Percentiles rank a stretch among this genome's conserved stretches.
phyloP scores from a whole-genome alignment of 1,284 basidiomycete genomes.

The Phellopilus nigrolimitatus region DNA sequence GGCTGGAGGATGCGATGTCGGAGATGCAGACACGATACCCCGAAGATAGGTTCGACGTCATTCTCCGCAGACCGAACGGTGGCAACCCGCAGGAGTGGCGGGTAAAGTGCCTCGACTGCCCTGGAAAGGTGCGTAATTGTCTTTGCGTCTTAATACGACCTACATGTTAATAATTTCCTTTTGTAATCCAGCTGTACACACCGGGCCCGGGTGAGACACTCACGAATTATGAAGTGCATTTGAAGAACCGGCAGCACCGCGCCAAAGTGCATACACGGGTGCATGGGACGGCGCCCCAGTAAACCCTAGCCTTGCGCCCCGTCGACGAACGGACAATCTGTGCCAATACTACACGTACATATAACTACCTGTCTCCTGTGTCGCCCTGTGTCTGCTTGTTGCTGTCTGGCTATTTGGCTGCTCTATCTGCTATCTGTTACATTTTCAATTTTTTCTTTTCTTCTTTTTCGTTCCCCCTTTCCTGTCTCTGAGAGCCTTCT shows the following conservation, averaged over 20 bases:
- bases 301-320: background rate
- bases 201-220: constrained; percentile 89
- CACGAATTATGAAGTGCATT: constrained; percentile 89
- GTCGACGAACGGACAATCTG: no score
- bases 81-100: constrained; percentile 74
- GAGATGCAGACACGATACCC: constrained; percentile 72
- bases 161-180: no score
- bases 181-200: constrained; percentile 77
- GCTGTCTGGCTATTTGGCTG: background rate
- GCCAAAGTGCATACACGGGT: constrained; percentile 44
- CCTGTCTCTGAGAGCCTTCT: background rate
- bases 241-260: constrained; percentile 73
- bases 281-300: background rate
- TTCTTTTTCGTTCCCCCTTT: background rate
- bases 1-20: constrained; percentile 63
- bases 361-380: background rate
- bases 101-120: constrained; percentile 92
- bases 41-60: constrained; percentile 78
- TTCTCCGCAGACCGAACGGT: constrained; percentile 54
- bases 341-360: background rate
- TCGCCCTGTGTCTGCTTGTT: background rate
- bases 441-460: background rate
- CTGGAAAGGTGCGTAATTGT: constrained; percentile 68
- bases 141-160: no score
- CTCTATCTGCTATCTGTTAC: background rate